phyloP scores from a whole-genome alignment of 2,329 filamentous ascomycete genomes.

The Xylaria hypoxylon region DNA sequence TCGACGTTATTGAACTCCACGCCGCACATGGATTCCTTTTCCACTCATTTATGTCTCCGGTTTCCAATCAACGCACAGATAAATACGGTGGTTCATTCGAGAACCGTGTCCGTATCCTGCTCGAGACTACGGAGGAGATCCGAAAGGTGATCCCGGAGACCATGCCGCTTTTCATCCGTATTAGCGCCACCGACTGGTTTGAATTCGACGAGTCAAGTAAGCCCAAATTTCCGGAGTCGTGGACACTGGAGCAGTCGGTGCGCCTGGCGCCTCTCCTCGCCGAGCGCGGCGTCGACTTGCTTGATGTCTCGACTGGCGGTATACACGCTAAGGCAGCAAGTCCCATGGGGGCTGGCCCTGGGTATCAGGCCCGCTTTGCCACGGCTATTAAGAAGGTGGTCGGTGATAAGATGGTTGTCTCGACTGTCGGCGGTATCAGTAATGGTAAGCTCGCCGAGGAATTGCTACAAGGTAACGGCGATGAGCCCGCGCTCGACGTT shows the following conservation, averaged over 20 bases:
- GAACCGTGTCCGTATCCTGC: constrained; percentile 74
- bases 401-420: constrained; percentile 70
- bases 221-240: constrained; percentile 60
- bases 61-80: constrained; percentile 76
- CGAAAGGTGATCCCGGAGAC: constrained; percentile 70
- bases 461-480: constrained; percentile 52
- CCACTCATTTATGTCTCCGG: constrained; percentile 75
- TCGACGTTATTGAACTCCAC: constrained; percentile 79
- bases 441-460: constrained; percentile 60
- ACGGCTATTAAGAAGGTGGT: constrained; percentile 74
- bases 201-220: constrained; percentile 68
- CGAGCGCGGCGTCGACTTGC: constrained; percentile 72
- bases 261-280: constrained; percentile 70
- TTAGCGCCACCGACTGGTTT: constrained; percentile 76
- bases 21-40: constrained; percentile 83
- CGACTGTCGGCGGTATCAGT: constrained; percentile 63
- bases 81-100: constrained; percentile 76
- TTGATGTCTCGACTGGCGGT: constrained; percentile 76
- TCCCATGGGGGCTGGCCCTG: constrained; percentile 66
- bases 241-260: constrained; percentile 71
- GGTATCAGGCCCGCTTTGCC: constrained; percentile 75
- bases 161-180: constrained; percentile 76
- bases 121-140: constrained; percentile 74
- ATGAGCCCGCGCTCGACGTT: constrained; percentile 58
- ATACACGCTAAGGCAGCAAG: constrained; percentile 59